A percentile compares a stretch with the other conserved stretches of the same genome.
phyloP scores from a whole-genome alignment of 2,329 filamentous ascomycete genomes.

The Xylariaceae sp. region DNA sequence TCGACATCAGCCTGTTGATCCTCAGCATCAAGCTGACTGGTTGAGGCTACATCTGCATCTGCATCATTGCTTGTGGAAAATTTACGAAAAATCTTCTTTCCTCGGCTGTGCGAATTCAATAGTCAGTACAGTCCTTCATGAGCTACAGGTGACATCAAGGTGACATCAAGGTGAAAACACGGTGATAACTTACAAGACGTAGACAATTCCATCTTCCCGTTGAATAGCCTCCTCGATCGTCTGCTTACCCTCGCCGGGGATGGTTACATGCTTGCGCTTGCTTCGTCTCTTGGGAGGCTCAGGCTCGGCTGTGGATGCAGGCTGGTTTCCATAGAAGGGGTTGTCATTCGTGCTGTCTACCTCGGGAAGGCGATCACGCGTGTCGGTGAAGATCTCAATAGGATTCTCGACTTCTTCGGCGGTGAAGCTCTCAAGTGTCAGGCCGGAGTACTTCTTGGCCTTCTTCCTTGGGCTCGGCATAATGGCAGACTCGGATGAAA shows the following conservation, averaged over 20 bases:
- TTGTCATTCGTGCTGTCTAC: conserved; percentile 69
- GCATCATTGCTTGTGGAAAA: conserved; percentile 52
- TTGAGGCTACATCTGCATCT: conserved; percentile 39
- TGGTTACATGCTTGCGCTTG: conserved; percentile 57
- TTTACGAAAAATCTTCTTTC: conserved; percentile 76
- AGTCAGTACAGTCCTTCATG: conserved; percentile 12
- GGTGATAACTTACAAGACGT: conserved; percentile 68
- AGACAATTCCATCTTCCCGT: conserved; percentile 74
- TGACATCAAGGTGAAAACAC: conserved; percentile 5
- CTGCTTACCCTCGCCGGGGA: conserved; percentile 60
- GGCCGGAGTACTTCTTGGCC: conserved; percentile 58
- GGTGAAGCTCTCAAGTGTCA: conserved; percentile 60
- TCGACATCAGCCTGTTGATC: conserved; percentile 29
- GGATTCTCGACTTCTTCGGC: conserved; percentile 57
- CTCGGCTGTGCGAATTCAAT: conserved; percentile 58
- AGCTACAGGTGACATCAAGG: conserved; percentile 28
- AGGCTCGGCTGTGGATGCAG: conserved; percentile 39
- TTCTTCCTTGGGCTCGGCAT: conserved; percentile 61
- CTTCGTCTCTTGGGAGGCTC: conserved; percentile 53
- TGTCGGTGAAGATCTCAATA: conserved; percentile 79
- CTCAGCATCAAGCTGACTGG: conserved; percentile 40
- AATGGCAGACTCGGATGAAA: conserved; percentile 60
- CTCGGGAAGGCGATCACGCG: conserved; percentile 75
- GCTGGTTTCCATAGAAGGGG: conserved; percentile 64
- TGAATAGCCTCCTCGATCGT: conserved; percentile 64